Base-by-base conservation (phyloP, 139 green algal species). In the Dunaliella primolecta region DNA sequence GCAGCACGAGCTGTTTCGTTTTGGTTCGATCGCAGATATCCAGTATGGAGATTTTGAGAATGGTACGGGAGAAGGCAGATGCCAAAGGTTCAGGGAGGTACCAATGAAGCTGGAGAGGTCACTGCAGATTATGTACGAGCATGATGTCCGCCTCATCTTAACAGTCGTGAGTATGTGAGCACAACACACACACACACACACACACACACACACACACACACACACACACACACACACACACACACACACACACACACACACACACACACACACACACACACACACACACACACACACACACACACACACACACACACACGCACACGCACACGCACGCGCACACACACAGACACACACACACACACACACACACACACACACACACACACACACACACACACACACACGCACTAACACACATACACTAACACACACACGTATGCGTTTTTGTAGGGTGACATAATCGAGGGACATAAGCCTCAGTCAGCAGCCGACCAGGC, bases 301-400 rank as follows among this genome's bases (percentile, higher is more conserved):
- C 72, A 23, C 30, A 23, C 72, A 23, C 72, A 23, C 72, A 79
- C 21, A 23, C 72, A 79, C 30, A 79, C 72, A 79, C 30, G 21
- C 72, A 79, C 30, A 79, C 72, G 21, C 30, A 79, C 20, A 23
- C 72, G 21, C 72, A 23, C 72, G 21, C 72, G 30, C 30, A 79
- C 72, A 23, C 30, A 79, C 72, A 79, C 30, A 79, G 11, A 79
- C 30, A 23, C 72, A 79, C 30, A 23, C 72, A 79, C 30, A 23
- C 72, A 79, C 21, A 23, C 72, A 79, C 72, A 23, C 72, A 79
- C 30, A 23, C 72, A 79, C 72, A 79, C n/a, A 79, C 72, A 79
- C n/a, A 23, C 72, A 79, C 3, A 23, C 72, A 79, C n/a, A 23
- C 72, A 79, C n/a, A 74, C 95, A 93, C 21, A 87, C 2, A 64